Evolutionary conservation across 371 early-diverging fungal species (phyloP).

Genomic region (Rhizopus delemar): DNA sequence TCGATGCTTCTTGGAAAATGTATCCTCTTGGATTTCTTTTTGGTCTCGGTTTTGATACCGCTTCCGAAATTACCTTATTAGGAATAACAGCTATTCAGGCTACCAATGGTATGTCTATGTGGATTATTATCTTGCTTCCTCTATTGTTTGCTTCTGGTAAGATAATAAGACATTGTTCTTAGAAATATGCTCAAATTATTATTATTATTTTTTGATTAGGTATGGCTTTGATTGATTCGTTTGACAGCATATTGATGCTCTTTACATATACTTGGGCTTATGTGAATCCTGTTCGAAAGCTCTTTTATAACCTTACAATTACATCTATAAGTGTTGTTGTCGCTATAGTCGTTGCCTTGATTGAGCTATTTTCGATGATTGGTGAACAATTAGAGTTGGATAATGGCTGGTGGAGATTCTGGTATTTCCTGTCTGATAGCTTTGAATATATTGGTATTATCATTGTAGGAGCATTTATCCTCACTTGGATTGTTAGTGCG

Average conservation of each 20-base stretch:
- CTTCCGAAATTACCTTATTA: conserved; percentile 62
- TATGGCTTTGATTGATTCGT: conserved; percentile 67
- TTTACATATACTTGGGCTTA: conserved; percentile 67
- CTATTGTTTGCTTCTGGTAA: conserved; percentile 65
- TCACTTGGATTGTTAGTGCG: conserved; percentile 51
- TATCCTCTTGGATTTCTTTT: conserved; percentile 65
- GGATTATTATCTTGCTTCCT: conserved; percentile 62
- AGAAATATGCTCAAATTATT: background rate
- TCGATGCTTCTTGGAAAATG: conserved; percentile 70
- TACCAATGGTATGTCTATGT: conserved; percentile 48
- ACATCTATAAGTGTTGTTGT: conserved; percentile 62
- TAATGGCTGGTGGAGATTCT: conserved; percentile 62
- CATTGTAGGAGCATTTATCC: conserved; percentile 52
- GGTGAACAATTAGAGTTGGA: conserved; percentile 46
- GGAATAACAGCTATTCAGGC: conserved; percentile 59
- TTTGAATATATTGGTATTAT: conserved; percentile 60
- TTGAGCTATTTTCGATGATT: conserved; percentile 56
- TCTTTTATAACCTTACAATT: conserved; percentile 66
- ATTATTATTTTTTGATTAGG: conserved; percentile 17
- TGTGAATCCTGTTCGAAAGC: conserved; percentile 60
- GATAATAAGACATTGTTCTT: too few relatives aligned
- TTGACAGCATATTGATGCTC: conserved; percentile 68
- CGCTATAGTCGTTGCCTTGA: conserved; percentile 59
- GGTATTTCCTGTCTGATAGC: conserved; percentile 49
- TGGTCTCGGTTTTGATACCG: conserved; percentile 75